Base-by-base conservation (phyloP, 768 basidiomycete species). In the Amanita subjunquillea region DNA sequence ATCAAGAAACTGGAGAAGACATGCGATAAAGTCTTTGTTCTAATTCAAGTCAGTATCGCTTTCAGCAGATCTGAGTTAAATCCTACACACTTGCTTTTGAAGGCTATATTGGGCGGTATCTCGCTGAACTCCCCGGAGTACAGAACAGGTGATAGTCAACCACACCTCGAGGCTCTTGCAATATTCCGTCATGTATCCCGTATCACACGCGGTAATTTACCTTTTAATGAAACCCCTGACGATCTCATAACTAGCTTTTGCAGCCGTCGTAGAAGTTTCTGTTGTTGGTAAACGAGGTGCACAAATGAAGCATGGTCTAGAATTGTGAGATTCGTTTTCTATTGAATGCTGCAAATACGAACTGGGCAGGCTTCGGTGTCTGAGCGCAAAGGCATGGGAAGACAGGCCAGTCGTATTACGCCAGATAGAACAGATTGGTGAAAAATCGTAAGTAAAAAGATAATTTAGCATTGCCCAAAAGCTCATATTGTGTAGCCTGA, bases 381-480 rank as follows among this genome's bases (percentile, higher is more conserved):
- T 97, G 36, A 77, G 72, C 49, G 90, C 89, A 3, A 91, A 85
- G 59, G 85, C 91, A 40, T 98, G 95, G 95, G 94, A 97, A 60
- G 86, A 92, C 60, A 72, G 88, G 17, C 82, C 91, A 4, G 70
- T 83, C 12, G 85, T 95, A 6, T 76, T 98, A 50, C 77, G 87
- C 12, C 95, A 98, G 64, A 76, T 98, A 47, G 83, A 88, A 32
- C 80, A 83, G n/a, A 83, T 98, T 39, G 95, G 94, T 30, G 90
- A 92, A 62, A 91, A 91, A 78, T 90, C 88, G 89, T 91, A 53
- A 63, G 85, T 67, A 4, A 12, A 13, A 29, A 15, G 34, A 34
- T 44, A 4, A 23, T 22, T 40, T 25, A 6, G 34, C 20, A 44
- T 51, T 36, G 12, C 17, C 15, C 2, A 4, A 38, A 20, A 27